A percentile compares a stretch with the other conserved stretches of the same genome.
Evolutionary conservation across 192 early-diverging fungal genomes (phyloP).

Genomic region (Podila epigama): DNA sequence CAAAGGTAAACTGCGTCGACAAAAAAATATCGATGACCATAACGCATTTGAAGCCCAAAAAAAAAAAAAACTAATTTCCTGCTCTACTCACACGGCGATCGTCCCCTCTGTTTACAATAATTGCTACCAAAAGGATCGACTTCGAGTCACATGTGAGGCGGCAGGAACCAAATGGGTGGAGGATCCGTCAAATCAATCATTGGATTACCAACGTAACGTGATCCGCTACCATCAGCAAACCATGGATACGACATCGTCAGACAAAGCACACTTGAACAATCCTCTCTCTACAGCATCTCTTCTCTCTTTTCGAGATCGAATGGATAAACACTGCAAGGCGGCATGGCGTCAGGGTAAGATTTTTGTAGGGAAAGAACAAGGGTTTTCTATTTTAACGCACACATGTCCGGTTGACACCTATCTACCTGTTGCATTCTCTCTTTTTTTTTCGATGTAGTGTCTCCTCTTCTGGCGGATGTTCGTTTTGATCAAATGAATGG

Average conservation of each 20-base stretch:
- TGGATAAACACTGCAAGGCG: slow-evolving; percentile 51
- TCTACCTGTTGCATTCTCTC: background rate
- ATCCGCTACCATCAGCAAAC: slow-evolving; percentile 41
- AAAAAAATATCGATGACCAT: no score
- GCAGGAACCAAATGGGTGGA: slow-evolving; percentile 45
- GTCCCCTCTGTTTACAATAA: background rate
- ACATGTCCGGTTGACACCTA: background rate
- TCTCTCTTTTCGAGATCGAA: slow-evolving; percentile 48
- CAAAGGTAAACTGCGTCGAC: slow-evolving; percentile 35
- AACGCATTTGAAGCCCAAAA: no score
- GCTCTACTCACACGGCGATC: background rate
- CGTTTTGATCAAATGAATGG: slow-evolving; percentile 40
- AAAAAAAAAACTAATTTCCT: no score
- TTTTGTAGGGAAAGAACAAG: background rate
- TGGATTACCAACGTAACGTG: slow-evolving; percentile 51
- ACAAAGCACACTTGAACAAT: background rate
- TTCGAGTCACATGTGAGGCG: slow-evolving; percentile 41
- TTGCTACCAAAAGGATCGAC: slow-evolving; percentile 35
- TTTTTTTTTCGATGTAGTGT: slow-evolving; percentile 1
- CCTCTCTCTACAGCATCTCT: slow-evolving; percentile 40
- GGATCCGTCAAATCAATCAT: slow-evolving; percentile 48
- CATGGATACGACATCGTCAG: background rate
- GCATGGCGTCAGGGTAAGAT: slow-evolving; percentile 36
- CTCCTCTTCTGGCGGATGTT: slow-evolving; percentile 15
- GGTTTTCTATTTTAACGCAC: background rate